These are phyloP conservation scores for Clausena lansium DNA, from an alignment of 345 rosid genomes.

Conservation along the genomic window DNA sequence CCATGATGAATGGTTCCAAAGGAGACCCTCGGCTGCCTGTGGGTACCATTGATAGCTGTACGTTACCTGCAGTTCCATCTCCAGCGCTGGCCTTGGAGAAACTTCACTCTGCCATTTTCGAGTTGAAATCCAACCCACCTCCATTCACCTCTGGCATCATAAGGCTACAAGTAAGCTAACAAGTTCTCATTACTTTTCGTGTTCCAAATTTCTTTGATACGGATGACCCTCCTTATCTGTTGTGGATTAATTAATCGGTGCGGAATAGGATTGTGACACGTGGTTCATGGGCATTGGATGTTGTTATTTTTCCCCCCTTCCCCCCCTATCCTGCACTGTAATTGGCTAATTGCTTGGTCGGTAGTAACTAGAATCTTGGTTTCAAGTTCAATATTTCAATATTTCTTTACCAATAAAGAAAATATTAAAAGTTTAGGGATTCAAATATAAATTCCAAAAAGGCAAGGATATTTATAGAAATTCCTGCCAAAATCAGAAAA, in stretches of 20 bases:
- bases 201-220: neutral
- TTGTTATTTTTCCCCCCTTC: neutral
- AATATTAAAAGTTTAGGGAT: neutral
- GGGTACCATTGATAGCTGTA: slow-evolving; percentile 52
- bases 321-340: neutral
- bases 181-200: neutral
- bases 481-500: neutral
- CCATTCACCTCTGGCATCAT: slow-evolving; percentile 59
- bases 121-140: slow-evolving; percentile 51
- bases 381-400: too few relatives aligned
- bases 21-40: slow-evolving; percentile 45
- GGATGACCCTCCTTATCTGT: slow-evolving; percentile 16
- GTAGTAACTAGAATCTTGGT: too few relatives aligned
- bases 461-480: neutral
- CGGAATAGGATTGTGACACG: slow-evolving; percentile 41
- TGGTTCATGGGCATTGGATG: slow-evolving; percentile 26
- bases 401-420: neutral
- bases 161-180: slow-evolving; percentile 59
- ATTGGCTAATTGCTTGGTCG: neutral
- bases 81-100: slow-evolving; percentile 54
- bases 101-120: slow-evolving; percentile 46
- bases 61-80: slow-evolving; percentile 45
- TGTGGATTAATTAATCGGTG: neutral
- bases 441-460: neutral
- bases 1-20: slow-evolving; percentile 60